Base-by-base conservation (phyloP, 2,329 filamentous ascomycete genomes). In the Hypocreales sp. region DNA sequence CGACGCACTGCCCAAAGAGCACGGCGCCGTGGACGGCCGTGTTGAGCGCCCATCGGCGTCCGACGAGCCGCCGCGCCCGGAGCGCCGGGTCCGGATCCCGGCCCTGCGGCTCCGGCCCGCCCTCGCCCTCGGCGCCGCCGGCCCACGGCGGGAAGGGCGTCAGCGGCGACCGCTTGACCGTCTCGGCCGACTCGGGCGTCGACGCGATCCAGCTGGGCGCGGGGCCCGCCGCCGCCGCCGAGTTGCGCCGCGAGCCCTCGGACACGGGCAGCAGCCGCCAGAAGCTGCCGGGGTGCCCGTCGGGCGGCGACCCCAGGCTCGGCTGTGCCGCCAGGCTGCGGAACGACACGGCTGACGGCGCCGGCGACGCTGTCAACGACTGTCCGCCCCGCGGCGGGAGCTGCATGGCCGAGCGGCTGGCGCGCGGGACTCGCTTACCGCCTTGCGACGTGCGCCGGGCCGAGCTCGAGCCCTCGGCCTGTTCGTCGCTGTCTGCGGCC, bases 111-210 rank as follows among this genome's bases (percentile, higher is more conserved):
- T 4, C 16, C 9, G 22, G 15, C 25, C 26, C 16, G 16, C 29
- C 8, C 22, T 29, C 4, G 15, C 28, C 12, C 11, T 21, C 26
- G 2, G 35, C 31, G 5, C 33, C 36, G 7, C 32, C 30, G 1
- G 31, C 26, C 40, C 40, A 44, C 2, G 41, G 39, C 8, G 45
- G 45, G 16, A 48, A 47, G 5, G 40, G 41, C 1, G 42, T 47
- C 4, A 46, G 29, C 0, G 44, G 45, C 3, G 40, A 37, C 5
- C 31, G 27, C 1, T 24, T 15, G 3, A 28, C 36, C 19, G 31
- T 27, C 2, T 39, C 35, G 12, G 17, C n/a, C n/a, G 21, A 20
- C 1, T 22, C 30, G 3, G 27, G 12, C 31, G 25, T 27, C 11
- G 27, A 30, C 12, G 24, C 24, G 12, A 22, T 8, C 20, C 24